phyloP scores from a whole-genome alignment of 352 stramenopile species.

The Pythium oligandrum region DNA sequence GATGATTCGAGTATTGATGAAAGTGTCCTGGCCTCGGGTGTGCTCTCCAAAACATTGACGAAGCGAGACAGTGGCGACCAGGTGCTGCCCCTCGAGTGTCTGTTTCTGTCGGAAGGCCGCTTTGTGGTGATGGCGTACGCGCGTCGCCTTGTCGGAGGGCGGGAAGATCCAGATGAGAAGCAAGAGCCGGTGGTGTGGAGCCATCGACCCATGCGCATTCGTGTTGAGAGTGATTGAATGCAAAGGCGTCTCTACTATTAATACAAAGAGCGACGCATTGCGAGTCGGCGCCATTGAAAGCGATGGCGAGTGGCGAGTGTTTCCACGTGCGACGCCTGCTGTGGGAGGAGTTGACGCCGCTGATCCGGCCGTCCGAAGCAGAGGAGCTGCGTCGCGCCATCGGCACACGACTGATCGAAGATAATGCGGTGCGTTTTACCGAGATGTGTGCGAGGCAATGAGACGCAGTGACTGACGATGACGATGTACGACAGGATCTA shows the following conservation, averaged over 20 bases:
- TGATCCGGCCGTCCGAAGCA: conserved; percentile 45
- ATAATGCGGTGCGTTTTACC: conserved; percentile 40
- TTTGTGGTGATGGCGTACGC: conserved; percentile 37
- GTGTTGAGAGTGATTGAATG: neutral
- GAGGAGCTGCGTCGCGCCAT: conserved; percentile 57
- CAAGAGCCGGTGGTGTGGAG: conserved; percentile 23
- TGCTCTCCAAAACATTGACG: conserved; percentile 6
- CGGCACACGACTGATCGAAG: conserved; percentile 56
- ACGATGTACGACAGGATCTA: conserved; percentile 29
- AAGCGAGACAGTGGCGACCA: too few relatives aligned
- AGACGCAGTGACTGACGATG: neutral
- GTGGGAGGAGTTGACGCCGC: conserved; percentile 68
- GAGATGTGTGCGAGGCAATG: neutral
- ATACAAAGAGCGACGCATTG: too few relatives aligned
- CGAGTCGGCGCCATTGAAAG: too few relatives aligned
- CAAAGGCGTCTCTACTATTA: too few relatives aligned
- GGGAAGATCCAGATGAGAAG: too few relatives aligned
- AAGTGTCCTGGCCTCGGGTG: conserved; percentile 9
- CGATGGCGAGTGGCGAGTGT: conserved; percentile 25
- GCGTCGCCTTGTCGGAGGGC: neutral
- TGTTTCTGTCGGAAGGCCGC: conserved; percentile 60
- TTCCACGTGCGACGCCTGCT: conserved; percentile 69
- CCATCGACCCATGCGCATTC: conserved; percentile 42
- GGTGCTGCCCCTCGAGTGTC: conserved; percentile 25
- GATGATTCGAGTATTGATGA: neutral